Evolutionary conservation across 768 basidiomycete species (phyloP), one percentile per base, ranked within the genome.

Genomic region (Rhizopogon sp.): DNA sequence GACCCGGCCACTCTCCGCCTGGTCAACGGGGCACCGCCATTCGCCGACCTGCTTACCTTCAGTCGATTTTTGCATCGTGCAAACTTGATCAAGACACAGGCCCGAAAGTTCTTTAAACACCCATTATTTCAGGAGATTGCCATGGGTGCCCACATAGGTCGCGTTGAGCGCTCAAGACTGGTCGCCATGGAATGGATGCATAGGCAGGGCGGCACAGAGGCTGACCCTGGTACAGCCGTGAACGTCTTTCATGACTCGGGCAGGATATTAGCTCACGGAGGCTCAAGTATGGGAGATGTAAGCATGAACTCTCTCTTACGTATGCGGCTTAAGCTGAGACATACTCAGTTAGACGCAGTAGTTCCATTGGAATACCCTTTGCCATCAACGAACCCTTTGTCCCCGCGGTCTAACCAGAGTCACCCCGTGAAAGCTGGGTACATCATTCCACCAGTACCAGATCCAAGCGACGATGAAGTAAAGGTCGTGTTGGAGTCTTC

Each of bases 71-170:
- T 79, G 46, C 60, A 76, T 25, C 74, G 82, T 6, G 73, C 71
- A n/a, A 59, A 59, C 37, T 54, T 65, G 41, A 66, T 77, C 25
- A 70, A 74, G 60, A 61, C 64, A 22, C 76, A 79, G 55, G 62
- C 74, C 0, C 59, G 57, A 5, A 56, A 57, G 1, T 63, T 64
- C n/a, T 59, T 77, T 0, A 66, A 61, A 1, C 76, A 81, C 54
- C 82, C 81, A 1, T 63, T 83, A 25, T 74, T 79, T 44, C 61
- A 76, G 40, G 80, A 82, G 50, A 65, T 82, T 5, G 61, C 63
- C 0, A 16, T 59, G 3, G 62, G 47, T 0, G 0, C 13, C 1
- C 58, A 59, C 11, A 53, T 68, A 2, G 52, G 39, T 1, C 58
- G 54, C 6, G 7, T 56, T 6, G 47, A 53, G 5, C 46, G 35